Evolutionary conservation across 495 filamentous ascomycete genomes (phyloP).

Genomic region (Penicillium cataractarum): DNA sequence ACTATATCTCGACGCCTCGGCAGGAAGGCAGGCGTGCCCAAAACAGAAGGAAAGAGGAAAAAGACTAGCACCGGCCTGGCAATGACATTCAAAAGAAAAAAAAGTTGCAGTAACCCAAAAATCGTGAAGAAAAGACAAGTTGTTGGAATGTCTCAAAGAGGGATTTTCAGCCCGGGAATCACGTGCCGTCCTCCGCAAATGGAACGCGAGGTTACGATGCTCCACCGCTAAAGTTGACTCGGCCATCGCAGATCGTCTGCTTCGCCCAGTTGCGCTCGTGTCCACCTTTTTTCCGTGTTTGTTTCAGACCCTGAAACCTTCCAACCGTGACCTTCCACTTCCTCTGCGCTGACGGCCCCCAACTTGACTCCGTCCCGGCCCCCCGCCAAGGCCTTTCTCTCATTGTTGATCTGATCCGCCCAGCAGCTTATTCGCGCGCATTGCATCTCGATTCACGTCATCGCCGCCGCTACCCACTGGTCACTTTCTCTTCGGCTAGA

Average conservation of each 20-base stretch:
- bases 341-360: neutral
- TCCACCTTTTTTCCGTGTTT: neutral
- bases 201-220: constrained; percentile 22
- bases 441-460: constrained; percentile 4
- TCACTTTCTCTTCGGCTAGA: constrained; percentile 2
- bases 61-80: constrained; percentile 1
- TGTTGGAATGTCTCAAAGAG: constrained; percentile 20
- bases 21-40: constrained; percentile 5
- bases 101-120: constrained; percentile 12
- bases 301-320: constrained; percentile 6
- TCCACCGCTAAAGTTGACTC: constrained; percentile 14
- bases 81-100: constrained; percentile 12
- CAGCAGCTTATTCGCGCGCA: neutral
- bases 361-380: constrained; percentile 5
- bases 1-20: constrained; percentile 17
- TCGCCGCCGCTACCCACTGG: constrained; percentile 3
- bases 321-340: neutral
- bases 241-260: neutral
- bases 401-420: constrained; percentile 2
- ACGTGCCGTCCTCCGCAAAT: constrained; percentile 30
- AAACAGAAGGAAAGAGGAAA: constrained; percentile 4
- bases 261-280: constrained; percentile 2
- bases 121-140: constrained; percentile 18
- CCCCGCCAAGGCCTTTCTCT: neutral
- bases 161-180: constrained; percentile 27